A percentile compares a stretch with the other conserved stretches of the same genome.
These are phyloP conservation scores for Sporisorium exsertum DNA, from an alignment of 1,284 basidiomycete genomes.

Conservation along the genomic window DNA sequence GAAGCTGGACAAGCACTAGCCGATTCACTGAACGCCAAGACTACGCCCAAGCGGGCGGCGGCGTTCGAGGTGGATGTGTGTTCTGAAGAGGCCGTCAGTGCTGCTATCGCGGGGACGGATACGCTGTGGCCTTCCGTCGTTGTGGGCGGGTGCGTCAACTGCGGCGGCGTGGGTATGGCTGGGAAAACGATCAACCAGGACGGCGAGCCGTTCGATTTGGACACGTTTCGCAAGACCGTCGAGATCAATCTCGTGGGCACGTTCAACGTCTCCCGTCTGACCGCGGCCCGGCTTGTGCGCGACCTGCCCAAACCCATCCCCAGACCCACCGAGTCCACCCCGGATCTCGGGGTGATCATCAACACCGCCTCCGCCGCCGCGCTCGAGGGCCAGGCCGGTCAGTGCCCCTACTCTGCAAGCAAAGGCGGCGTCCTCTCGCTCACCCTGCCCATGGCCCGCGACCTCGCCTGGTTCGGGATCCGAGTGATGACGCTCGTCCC, in stretches of 20 bases:
- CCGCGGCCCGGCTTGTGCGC: conserved; percentile 65
- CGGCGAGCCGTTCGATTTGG: conserved; percentile 65
- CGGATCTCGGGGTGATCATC: conserved; percentile 69
- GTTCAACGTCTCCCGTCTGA: conserved; percentile 69
- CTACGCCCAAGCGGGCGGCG: conserved; percentile 24
- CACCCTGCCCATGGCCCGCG: conserved; percentile 69
- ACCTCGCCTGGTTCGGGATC: conserved; percentile 68
- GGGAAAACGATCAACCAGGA: conserved; percentile 66
- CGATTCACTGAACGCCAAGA: conserved; percentile 25
- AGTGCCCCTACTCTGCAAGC: conserved; percentile 65
- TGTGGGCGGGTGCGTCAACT: conserved; percentile 69
- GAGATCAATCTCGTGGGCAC: conserved; percentile 62
- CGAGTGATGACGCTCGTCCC: conserved; percentile 63
- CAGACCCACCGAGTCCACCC: conserved; percentile 36
- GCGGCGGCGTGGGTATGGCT: conserved; percentile 68
- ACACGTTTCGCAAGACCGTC: conserved; percentile 65
- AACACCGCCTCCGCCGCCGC: conserved; percentile 66
- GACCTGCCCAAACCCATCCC: conserved; percentile 47
- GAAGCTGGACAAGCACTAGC: conserved; percentile 36
- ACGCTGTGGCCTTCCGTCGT: conserved; percentile 39
- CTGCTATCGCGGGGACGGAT: conserved; percentile 57
- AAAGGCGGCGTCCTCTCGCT: conserved; percentile 68
- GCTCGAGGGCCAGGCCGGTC: conserved; percentile 69
- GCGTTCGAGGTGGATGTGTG: conserved; percentile 65
- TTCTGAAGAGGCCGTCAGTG: conserved; percentile 55